Base-by-base conservation (phyloP, 2,329 filamentous ascomycete genomes). In the Epicoccum sorghinum region DNA sequence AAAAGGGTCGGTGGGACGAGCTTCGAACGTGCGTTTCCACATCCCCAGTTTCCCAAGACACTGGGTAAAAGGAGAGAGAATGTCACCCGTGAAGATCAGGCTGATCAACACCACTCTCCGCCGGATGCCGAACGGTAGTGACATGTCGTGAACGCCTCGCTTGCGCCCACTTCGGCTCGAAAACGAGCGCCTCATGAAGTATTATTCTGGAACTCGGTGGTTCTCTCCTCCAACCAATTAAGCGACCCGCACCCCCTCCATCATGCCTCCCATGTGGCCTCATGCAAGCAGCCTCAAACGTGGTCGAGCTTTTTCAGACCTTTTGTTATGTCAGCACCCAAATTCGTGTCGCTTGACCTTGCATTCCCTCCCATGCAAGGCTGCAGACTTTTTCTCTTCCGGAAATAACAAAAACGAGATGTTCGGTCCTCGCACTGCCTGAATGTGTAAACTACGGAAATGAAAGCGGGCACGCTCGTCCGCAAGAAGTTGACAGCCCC, bases 131-230 rank as follows among this genome's bases (percentile, higher is more conserved):
- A 10, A 36, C 40, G 24, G 43, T 27, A 49, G 52, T 55, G 52
- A 55, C 40, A 49, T 49, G 40, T 40, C 29, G 36, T 37, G 13
- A 36, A 54, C 29, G 45, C 35, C 45, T 45, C 38, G 12, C 25
- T 22, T 27, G 8, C 5, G 6, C 6, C 27, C 27, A 29, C 4
- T 9, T 29, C 27, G 27, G 27, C 27, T 6, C 3, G 6, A 9
- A 29, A 7, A 9, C 27, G 6, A 29, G 27, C 27, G 27, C 27
- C 27, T 29, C 27, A 29, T 9, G 4, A 3, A 29, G 27, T 29
- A 29, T 29, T 29, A 2, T 29, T 29, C 27, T 29, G 27, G 27
- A 29, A 29, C 6, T 7, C 27, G 9, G 9, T 9, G 27, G 27
- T 9, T 9, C 6, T 7, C 27, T 29, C 9, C 27, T 9, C 27